Base-by-base conservation (phyloP, 164 flowering plant genomes). In the Annona squamosa region DNA sequence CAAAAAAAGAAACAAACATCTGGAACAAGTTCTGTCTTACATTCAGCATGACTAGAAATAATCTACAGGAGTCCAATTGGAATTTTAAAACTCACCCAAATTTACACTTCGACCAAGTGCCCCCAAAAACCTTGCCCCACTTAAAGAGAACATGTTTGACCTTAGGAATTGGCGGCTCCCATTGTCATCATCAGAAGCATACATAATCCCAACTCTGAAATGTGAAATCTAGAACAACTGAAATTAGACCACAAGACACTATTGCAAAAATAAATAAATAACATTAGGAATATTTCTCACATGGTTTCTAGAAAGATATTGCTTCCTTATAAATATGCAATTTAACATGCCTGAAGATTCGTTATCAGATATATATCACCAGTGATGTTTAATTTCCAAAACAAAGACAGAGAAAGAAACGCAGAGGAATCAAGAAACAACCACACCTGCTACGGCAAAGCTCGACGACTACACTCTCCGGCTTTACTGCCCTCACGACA, bases 201-300 rank as follows among this genome's bases (percentile, higher is more conserved):
- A 95, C 98, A 92, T 93, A 69, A 95, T 95, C 81, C 99, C 99
- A 81, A 98, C 97, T 87, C 98, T 95, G 97, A 77, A 89, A 83
- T 26, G 79, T 77, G 74, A 76, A 78, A 81, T 83, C 91, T 88
- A 92, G 83, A 84, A 79, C 75, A 84, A 77, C 77, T 87, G 63
- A 85, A 87, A 79, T 86, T 82, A 79, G 82, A 78, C 82, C 63
- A 69, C 69, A 73, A 18, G 43, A 48, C 68, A 19, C 26, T n/a
- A n/a, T n/a, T n/a, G n/a, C n/a, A 18, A 17, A 69, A 48, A 69
- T 62, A 52, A 26, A 48, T n/a, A 52, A 69, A 69, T 5, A 26
- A 26, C 37, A 26, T 26, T 26, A 26, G 37, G 37, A 26, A 26
- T 26, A 26, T 26, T 26, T 26, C 37, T 26, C 37, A 26, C 37